Evolutionary conservation across 441 rosid genomes (phyloP).

Genomic region (Eruca vesicaria): DNA sequence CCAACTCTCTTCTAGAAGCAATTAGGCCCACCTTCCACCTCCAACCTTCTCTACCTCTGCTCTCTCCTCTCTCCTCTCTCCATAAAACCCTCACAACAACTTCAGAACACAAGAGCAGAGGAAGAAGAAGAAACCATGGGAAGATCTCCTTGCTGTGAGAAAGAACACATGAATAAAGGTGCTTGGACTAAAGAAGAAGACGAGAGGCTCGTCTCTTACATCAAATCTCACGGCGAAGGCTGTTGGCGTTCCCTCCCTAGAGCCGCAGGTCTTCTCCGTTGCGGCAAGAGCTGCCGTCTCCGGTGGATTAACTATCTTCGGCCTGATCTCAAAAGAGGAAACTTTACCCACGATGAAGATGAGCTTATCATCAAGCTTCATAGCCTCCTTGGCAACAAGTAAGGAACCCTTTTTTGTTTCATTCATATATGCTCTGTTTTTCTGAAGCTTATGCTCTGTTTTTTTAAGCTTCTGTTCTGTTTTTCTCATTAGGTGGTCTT

Average conservation of each 20-base stretch:
- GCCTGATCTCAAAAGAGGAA: conserved; percentile 92
- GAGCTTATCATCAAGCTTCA: conserved; percentile 86
- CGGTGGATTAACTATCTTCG: conserved; percentile 92
- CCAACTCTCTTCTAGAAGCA: conserved; percentile 42
- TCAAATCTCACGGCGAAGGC: conserved; percentile 84
- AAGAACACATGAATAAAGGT: conserved; percentile 90
- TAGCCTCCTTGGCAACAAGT: conserved; percentile 94
- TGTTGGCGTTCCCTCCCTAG: conserved; percentile 94
- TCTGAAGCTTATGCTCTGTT: conserved; percentile 2
- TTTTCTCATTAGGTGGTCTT: conserved; percentile 63
- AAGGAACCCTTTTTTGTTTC: conserved; percentile 9
- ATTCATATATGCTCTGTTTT: background rate
- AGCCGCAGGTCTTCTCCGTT: conserved; percentile 90
- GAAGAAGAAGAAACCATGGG: conserved; percentile 48
- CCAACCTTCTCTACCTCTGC: conserved; percentile 17
- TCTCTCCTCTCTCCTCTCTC: conserved; percentile 24
- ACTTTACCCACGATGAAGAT: conserved; percentile 85
- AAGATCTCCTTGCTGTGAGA: conserved; percentile 95
- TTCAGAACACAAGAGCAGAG: background rate
- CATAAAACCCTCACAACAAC: conserved; percentile 28
- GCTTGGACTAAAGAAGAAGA: conserved; percentile 98
- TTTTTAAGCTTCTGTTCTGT: conserved; percentile 7
- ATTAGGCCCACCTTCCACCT: conserved; percentile 40
- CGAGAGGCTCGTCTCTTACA: conserved; percentile 77
- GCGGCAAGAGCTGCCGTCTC: conserved; percentile 94